These are phyloP conservation scores for Psilocybe subaeruginosa DNA, from an alignment of 768 basidiomycete species.

Conservation along the genomic window DNA sequence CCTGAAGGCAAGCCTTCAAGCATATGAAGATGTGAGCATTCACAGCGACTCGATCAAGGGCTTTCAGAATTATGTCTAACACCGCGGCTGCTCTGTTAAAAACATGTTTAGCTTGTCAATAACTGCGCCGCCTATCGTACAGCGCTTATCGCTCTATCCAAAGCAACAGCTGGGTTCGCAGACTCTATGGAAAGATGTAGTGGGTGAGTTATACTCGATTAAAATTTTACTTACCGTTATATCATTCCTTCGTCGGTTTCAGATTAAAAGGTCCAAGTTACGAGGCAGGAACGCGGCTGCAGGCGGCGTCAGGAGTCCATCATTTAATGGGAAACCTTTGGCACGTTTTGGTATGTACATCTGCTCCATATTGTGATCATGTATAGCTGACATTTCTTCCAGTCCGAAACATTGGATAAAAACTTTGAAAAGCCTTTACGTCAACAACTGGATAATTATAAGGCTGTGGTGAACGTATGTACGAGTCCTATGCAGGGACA, in stretches of 20 bases:
- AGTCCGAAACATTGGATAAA: slow-evolving; percentile 87
- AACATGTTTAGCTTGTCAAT: slow-evolving; percentile 61
- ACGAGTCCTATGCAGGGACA: not conserved
- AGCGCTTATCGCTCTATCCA: slow-evolving; percentile 80
- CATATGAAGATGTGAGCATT: slow-evolving; percentile 76
- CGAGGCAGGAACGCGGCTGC: slow-evolving; percentile 79
- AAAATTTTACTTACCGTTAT: not conserved
- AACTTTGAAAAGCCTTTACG: slow-evolving; percentile 88
- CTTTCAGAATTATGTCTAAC: not conserved
- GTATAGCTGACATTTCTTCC: slow-evolving; percentile 10
- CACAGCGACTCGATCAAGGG: slow-evolving; percentile 4
- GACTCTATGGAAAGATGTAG: slow-evolving; percentile 86
- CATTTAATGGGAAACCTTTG: slow-evolving; percentile 92
- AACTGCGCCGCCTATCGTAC: slow-evolving; percentile 80
- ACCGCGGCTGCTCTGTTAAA: not conserved
- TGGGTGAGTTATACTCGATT: slow-evolving; percentile 50
- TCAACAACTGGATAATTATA: slow-evolving; percentile 84
- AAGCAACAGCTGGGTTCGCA: slow-evolving; percentile 83
- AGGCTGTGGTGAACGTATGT: slow-evolving; percentile 66
- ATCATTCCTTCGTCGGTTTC: slow-evolving; percentile 3
- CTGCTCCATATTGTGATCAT: not conserved
- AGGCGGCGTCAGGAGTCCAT: slow-evolving; percentile 87
- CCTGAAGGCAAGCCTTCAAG: slow-evolving; percentile 75
- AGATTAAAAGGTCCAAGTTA: slow-evolving; percentile 82
- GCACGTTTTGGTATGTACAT: slow-evolving; percentile 76